Evolutionary conservation across 257 asterid species (phyloP), one percentile per base, ranked within the genome.

Genomic region (Mitragyna speciosa): DNA sequence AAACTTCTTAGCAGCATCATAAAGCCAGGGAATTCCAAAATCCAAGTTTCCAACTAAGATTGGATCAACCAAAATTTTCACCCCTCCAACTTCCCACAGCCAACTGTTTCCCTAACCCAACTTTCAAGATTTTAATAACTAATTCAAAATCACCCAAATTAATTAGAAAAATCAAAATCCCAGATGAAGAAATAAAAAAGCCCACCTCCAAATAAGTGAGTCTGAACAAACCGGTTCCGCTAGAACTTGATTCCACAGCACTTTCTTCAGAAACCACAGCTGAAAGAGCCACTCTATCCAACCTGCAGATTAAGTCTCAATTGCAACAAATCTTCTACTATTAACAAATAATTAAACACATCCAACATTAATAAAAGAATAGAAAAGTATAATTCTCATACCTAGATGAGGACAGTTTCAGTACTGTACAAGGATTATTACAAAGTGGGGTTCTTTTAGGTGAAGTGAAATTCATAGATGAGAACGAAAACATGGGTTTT

Each of bases 121-220:
- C 56, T 39, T 36, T 73, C 76, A 63, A 81, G 65, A 78, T 43
- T 43, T 28, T 2, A 58, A 12, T 28, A 47, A 73, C 31, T 33
- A 33, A 31, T 22, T 19, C 68, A 76, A 79, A 20, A 59, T 7
- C 31, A 9, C 31, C 58, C 56, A 64, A n/a, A 41, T 14, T 41
- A 41, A 6, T 41, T 26, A 54, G 16, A n/a, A 63, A 71, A n/a
- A 5, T 12, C 63, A 52, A 26, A 70, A 45, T 61, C 68, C 33
- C 8, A 68, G 7, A 31, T 30, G 36, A 84, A 71, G 80, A 82
- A 86, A 81, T 59, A 33, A 59, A 51, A 83, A 36, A 83, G 8
- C 84, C 79, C 85, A 95, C 99, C 99, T 95, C 99, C 86, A 95
- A 88, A 88, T 93, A 95, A 83, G 97, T 95, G 84, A 95, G 96